Evolutionary conservation across 164 flowering plant species (phyloP).

Genomic region (Tinospora cordifolia): DNA sequence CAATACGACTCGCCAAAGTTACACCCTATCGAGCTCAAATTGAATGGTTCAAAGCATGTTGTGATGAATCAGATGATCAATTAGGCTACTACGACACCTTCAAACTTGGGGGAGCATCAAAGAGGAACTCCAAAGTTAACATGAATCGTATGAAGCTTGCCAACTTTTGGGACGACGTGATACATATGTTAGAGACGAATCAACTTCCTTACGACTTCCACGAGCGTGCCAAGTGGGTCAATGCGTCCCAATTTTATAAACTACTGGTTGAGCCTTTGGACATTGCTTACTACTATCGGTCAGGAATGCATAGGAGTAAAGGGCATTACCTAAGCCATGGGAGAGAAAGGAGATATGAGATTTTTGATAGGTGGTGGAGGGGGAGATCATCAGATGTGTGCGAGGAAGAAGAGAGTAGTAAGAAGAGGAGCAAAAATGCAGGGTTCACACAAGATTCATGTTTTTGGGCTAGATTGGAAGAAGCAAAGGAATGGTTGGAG

Average conservation of each 20-base stretch:
- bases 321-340: conserved; percentile 61
- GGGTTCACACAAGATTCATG: conserved; percentile 70
- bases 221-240: conserved; percentile 51
- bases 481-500: conserved; percentile 49
- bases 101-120: conserved; percentile 41
- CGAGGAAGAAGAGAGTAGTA: conserved; percentile 15
- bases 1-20: conserved; percentile 38
- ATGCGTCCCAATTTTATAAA: conserved; percentile 55
- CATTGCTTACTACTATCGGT: conserved; percentile 63
- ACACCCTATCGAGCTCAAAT: conserved; percentile 57
- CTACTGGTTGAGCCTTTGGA: conserved; percentile 81
- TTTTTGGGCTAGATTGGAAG: conserved; percentile 83
- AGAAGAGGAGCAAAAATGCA: conserved; percentile 44
- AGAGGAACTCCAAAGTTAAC: conserved; percentile 33
- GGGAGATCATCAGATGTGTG: conserved; percentile 11
- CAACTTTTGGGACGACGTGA: conserved; percentile 52
- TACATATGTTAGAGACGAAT: conserved; percentile 47
- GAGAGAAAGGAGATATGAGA: conserved; percentile 49
- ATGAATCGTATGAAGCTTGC: conserved; percentile 53
- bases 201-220: conserved; percentile 60
- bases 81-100: conserved; percentile 76
- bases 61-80: conserved; percentile 47
- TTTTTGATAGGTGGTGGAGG: conserved; percentile 68
- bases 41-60: conserved; percentile 68
- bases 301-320: conserved; percentile 27